These are phyloP conservation scores for Paecilomyces variotii DNA, from an alignment of 2,329 filamentous ascomycete genomes.

Conservation along the genomic window DNA sequence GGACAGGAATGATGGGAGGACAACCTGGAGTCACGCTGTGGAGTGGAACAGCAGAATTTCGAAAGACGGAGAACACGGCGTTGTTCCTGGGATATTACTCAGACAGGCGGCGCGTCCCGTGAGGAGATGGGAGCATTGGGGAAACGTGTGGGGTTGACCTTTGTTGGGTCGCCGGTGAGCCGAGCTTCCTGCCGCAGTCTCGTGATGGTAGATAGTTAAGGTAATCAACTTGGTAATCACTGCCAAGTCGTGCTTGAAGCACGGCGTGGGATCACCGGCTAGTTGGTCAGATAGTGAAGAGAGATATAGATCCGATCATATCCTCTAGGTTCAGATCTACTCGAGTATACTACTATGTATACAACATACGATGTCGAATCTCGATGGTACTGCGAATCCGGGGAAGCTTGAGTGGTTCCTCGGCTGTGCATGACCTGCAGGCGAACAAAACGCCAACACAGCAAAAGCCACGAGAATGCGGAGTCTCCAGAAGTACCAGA, in stretches of 20 bases:
- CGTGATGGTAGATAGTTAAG: neutral
- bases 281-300: neutral
- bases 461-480: neutral
- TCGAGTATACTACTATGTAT: too few species aligned
- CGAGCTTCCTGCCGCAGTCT: neutral
- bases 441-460: neutral
- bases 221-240: too few species aligned
- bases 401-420: neutral
- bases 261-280: neutral
- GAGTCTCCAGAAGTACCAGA: neutral
- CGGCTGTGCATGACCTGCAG: neutral
- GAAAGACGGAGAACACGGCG: neutral
- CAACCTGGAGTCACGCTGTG: neutral
- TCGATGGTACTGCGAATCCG: neutral
- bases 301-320: neutral
- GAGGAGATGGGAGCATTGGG: neutral
- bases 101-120: neutral
- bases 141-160: neutral
- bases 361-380: neutral
- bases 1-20: neutral
- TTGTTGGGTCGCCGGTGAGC: neutral
- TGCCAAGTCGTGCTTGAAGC: too few species aligned
- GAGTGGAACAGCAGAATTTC: neutral
- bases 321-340: neutral
- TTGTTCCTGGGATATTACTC: neutral